Percentiles rank a stretch among this genome's conserved stretches.
phyloP scores from a whole-genome alignment of 208 protist genomes.

The Crithidia mellificae region DNA sequence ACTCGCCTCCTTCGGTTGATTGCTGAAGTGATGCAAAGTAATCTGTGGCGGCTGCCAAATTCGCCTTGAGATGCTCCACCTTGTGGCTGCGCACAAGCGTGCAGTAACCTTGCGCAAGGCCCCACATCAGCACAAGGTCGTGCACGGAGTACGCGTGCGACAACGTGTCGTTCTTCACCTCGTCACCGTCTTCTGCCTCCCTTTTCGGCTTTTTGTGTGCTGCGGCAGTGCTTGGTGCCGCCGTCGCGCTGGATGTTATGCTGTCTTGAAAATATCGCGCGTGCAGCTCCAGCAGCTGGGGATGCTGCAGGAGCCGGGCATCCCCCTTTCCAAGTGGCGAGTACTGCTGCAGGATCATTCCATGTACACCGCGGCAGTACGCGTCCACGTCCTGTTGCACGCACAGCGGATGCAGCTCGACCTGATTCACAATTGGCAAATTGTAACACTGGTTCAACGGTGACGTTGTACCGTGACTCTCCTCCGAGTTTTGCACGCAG shows the following conservation, averaged over 20 bases:
- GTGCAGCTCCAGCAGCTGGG: constrained; percentile 42
- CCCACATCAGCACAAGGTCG: constrained; percentile 79
- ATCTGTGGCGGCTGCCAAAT: constrained; percentile 38
- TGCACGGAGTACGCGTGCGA: constrained; percentile 30
- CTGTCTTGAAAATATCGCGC: constrained; percentile 49
- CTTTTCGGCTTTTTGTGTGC: neutral
- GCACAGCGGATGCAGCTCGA: constrained; percentile 89
- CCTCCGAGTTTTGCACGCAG: no score
- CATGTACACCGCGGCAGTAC: constrained; percentile 44
- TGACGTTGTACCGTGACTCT: neutral
- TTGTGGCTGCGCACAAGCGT: constrained; percentile 62
- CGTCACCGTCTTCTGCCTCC: neutral
- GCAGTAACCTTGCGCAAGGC: constrained; percentile 68
- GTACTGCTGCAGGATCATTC: constrained; percentile 86
- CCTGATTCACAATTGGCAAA: constrained; percentile 69
- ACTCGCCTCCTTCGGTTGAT: no score
- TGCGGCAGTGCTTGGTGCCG: neutral
- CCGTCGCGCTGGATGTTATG: no score
- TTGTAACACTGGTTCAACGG: neutral
- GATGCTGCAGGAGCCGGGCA: constrained; percentile 52
- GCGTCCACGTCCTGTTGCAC: constrained; percentile 55
- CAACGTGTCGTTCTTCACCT: neutral
- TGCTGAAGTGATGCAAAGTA: constrained; percentile 37
- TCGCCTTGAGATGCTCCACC: constrained; percentile 42
- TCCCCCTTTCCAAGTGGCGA: constrained; percentile 69